phyloP scores from a whole-genome alignment of 495 filamentous ascomycete species.

The Penicillium ochrochloron region DNA sequence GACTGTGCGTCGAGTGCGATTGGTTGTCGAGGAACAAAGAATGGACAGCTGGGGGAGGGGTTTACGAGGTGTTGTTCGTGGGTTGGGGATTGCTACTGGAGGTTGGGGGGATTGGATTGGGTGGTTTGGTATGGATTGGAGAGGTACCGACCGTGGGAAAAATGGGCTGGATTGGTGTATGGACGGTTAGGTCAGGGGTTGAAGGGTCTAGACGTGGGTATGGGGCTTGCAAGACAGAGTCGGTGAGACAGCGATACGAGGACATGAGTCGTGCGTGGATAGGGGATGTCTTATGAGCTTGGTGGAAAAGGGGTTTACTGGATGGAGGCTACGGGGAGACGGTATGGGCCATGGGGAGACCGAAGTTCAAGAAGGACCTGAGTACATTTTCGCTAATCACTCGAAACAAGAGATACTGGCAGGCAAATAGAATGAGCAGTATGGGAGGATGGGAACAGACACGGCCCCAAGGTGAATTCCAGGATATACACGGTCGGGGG shows the following conservation, averaged over 20 bases:
- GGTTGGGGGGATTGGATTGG: background rate
- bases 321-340: background rate
- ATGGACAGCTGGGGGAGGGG: background rate
- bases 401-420: background rate
- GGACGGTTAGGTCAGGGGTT: background rate
- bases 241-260: background rate
- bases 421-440: slow-evolving; percentile 13
- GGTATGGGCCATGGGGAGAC: background rate
- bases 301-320: background rate
- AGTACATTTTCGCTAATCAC: slow-evolving; percentile 14
- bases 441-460: slow-evolving; percentile 5
- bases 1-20: background rate
- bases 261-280: background rate
- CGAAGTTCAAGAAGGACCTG: background rate
- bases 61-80: background rate
- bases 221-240: background rate
- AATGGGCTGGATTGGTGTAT: background rate
- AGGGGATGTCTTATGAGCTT: background rate
- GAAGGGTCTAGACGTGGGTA: too few relatives aligned
- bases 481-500: slow-evolving; percentile 19
- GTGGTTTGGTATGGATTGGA: background rate
- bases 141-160: background rate
- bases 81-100: background rate
- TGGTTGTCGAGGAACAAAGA: background rate
- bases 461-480: background rate